Base-by-base conservation (phyloP, 2,329 filamentous ascomycete genomes). In the Fusarium humuli region DNA sequence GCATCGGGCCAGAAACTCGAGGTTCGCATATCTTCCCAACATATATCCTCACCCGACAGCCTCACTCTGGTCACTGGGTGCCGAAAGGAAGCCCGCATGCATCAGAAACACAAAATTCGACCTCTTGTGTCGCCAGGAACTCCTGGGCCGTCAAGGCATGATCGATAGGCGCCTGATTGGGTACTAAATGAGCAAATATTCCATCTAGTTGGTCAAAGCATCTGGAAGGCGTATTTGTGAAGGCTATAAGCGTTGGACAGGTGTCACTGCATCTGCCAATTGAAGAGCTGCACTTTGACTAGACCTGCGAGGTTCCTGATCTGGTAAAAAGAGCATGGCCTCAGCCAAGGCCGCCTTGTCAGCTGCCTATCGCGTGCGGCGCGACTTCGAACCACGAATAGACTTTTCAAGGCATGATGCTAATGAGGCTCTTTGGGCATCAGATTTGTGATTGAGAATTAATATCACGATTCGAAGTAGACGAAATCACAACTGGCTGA, bases 221-320 rank as follows among this genome's bases (percentile, higher is more conserved):
- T 47, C 25, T 25, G 41, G 50, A 62, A 45, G 40, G 27, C 47
- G 37, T 48, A 25, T 56, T 50, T 67, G 57, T 54, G 70, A 65
- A 61, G 69, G 53, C 54, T 55, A 49, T 61, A 46, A 71, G 64
- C 46, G 57, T 62, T 55, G 63, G 48, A 71, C 69, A 71, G 60
- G 69, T 71, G 69, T 71, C 68, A 60, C 58, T 67, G 57, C 52
- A 69, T 58, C 59, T 60, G 50, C 71, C 71, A 72, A 73, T 73
- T 56, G 61, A 71, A 60, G n/a, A 42, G 25, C 25, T 57, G 37
- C 37, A 42, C 48, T 53, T 55, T 56, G 44, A 41, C 50, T 61
- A 60, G 42, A 58, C 29, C 58, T 73, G 71, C 66, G 53, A 64
- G 65, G 50, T 30, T 54, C 71, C 71, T 60, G 58, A 71, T 73